Percentiles rank a stretch among this genome's conserved stretches.
Evolutionary conservation across 306 rosid genomes (phyloP).

Genomic region (Begonia loranthoides): DNA sequence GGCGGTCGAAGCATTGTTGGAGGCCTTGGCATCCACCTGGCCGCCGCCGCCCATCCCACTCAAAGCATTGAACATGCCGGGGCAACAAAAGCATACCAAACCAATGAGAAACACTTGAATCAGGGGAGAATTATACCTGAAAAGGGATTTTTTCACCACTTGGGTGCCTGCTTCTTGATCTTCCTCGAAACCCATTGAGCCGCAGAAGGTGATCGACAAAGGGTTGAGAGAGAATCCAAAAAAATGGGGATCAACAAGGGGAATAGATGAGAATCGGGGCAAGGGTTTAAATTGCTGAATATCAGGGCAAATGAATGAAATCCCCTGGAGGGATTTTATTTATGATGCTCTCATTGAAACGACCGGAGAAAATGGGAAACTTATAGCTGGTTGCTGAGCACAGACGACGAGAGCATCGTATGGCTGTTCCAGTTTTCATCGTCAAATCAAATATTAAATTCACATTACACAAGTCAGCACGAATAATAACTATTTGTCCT

Average conservation of each 20-base stretch:
- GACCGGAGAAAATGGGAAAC: too few relatives aligned
- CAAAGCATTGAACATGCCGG: slow-evolving; percentile 92
- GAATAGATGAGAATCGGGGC: too few relatives aligned
- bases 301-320: too few relatives aligned
- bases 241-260: background rate
- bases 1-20: slow-evolving; percentile 76
- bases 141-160: slow-evolving; percentile 14
- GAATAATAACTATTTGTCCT: too few relatives aligned
- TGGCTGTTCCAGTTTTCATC: too few relatives aligned
- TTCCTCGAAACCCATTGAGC: slow-evolving; percentile 33
- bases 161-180: slow-evolving; percentile 18
- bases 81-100: slow-evolving; percentile 80
- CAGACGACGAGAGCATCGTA: too few relatives aligned
- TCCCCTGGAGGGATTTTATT: too few relatives aligned
- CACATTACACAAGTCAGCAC: too few relatives aligned
- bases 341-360: too few relatives aligned
- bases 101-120: slow-evolving; percentile 55
- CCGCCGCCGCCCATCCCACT: slow-evolving; percentile 94
- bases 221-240: background rate
- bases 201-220: background rate
- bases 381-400: too few relatives aligned
- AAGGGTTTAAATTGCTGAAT: too few relatives aligned
- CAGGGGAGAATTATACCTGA: slow-evolving; percentile 64
- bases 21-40: slow-evolving; percentile 53
- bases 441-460: too few relatives aligned